Base-by-base conservation (phyloP, 2,329 filamentous ascomycete genomes). In the Pleurostoma richardsiae region DNA sequence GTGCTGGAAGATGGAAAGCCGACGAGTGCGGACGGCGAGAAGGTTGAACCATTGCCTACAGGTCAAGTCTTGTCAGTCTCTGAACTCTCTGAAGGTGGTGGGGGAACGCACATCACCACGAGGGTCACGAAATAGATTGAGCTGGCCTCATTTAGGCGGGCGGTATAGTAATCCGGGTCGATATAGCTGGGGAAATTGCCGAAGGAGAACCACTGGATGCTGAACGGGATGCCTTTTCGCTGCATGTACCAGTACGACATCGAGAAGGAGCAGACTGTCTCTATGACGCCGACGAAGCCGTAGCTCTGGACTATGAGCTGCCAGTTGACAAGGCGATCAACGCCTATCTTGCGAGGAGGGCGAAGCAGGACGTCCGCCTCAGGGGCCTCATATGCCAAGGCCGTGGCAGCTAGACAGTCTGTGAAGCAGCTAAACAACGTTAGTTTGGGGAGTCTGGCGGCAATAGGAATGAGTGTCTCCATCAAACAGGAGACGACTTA, bases 111-210 rank as follows among this genome's bases (percentile, higher is more conserved):
- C 85, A 91, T 89, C 42, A 91, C 82, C 3, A 92, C 87, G 27
- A 92, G 69, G 49, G 84, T 91, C 54, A 90, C 79, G 56, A 91
- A 91, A 64, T 91, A 91, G 49, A 92, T 83, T 11, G 82, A 86
- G 36, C 79, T 85, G 0, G 85, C 85, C 50, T 78, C 73, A 52
- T 83, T 85, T 28, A 86, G 67, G 51, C 79, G 73, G 29, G 69
- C 62, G 0, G 66, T 68, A 56, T 83, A 79, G 47, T 74, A 76
- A 41, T 79, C 78, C 2, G 73, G 64, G 44, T 78, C 74, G 8
- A 79, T 72, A 59, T 60, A 68, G 47, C 56, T 71, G 7, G 75
- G 77, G 4, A 76, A 56, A 3, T 64, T 56, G 43, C 83, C 83
- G 58, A 86, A 89, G 27, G 75, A 73, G 60, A 92, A 84, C 83